phyloP scores from a whole-genome alignment of 192 early-diverging fungal species.

The Podila verticillata region DNA sequence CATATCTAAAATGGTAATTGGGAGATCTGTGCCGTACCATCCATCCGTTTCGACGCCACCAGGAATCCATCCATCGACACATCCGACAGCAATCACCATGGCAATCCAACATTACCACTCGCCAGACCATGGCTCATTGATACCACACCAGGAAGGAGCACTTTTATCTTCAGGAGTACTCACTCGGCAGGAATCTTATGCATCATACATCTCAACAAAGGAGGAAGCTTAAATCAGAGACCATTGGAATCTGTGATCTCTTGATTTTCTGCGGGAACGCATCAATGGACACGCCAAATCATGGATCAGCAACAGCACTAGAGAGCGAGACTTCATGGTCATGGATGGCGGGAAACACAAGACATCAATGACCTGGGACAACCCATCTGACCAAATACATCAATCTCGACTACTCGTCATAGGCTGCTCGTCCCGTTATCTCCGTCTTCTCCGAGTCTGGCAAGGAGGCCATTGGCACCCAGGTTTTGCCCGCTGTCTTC shows the following conservation, averaged over 20 bases:
- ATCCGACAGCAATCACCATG: neutral
- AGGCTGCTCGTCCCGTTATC: conserved; percentile 86
- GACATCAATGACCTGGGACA: neutral
- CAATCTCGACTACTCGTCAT: conserved; percentile 60
- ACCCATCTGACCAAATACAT: neutral
- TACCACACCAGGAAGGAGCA: no score
- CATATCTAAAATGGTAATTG: conserved; percentile 44
- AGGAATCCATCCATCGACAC: conserved; percentile 14
- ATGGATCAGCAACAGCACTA: neutral
- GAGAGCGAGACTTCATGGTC: neutral
- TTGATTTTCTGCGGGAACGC: neutral
- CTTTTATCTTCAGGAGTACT: no score
- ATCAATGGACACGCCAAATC: neutral
- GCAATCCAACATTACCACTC: neutral
- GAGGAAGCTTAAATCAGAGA: neutral
- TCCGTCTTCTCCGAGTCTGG: conserved; percentile 88
- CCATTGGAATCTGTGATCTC: neutral
- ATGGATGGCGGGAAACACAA: neutral
- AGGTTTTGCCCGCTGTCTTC: conserved; percentile 91
- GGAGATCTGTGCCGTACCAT: neutral
- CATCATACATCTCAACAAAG: neutral
- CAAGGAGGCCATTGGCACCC: conserved; percentile 76
- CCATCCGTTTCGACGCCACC: neutral
- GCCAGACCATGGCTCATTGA: no score
- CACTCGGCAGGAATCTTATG: neutral